Evolutionary conservation across 1,284 basidiomycete genomes (phyloP).

Genomic region (Rhodotorula sp.): DNA sequence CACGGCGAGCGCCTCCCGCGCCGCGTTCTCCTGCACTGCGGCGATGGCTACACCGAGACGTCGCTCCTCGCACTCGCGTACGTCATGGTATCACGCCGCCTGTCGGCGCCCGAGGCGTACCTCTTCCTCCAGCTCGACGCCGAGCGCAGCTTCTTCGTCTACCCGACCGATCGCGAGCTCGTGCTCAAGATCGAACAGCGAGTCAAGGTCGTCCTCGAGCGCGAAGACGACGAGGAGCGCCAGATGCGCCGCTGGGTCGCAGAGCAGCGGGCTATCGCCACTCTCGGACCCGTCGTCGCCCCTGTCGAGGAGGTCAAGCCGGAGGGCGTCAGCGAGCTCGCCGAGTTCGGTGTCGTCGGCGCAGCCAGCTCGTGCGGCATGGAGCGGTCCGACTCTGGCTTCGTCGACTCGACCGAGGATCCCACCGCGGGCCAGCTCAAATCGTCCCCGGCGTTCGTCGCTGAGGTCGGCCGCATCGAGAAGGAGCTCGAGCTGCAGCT

Average conservation of each 20-base stretch:
- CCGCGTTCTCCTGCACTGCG: slow-evolving; percentile 48
- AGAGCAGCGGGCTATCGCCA: slow-evolving; percentile 14
- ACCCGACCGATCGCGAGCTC: slow-evolving; percentile 64
- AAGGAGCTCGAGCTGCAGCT: slow-evolving; percentile 7
- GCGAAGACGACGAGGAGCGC: slow-evolving; percentile 33
- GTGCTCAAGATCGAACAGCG: slow-evolving; percentile 31
- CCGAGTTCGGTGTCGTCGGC: background rate
- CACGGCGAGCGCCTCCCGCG: slow-evolving; percentile 17
- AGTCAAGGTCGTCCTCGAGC: slow-evolving; percentile 25
- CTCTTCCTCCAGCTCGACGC: slow-evolving; percentile 67
- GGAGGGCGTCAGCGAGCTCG: background rate
- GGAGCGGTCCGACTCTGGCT: slow-evolving; percentile 41
- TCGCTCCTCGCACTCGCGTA: slow-evolving; percentile 83
- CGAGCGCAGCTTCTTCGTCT: slow-evolving; percentile 81
- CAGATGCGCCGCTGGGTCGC: slow-evolving; percentile 23
- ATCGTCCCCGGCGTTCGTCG: background rate
- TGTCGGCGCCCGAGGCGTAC: slow-evolving; percentile 78
- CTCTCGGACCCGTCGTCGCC: background rate
- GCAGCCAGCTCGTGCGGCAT: slow-evolving; percentile 11
- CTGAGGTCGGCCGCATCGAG: slow-evolving; percentile 12
- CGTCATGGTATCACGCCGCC: slow-evolving; percentile 76
- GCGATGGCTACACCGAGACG: slow-evolving; percentile 69
- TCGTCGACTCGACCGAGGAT: slow-evolving; percentile 24
- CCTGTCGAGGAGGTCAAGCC: slow-evolving; percentile 6
- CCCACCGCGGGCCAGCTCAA: background rate